These are phyloP conservation scores for Talaromyces ruber DNA, from an alignment of 495 filamentous ascomycete genomes.

Conservation along the genomic window DNA sequence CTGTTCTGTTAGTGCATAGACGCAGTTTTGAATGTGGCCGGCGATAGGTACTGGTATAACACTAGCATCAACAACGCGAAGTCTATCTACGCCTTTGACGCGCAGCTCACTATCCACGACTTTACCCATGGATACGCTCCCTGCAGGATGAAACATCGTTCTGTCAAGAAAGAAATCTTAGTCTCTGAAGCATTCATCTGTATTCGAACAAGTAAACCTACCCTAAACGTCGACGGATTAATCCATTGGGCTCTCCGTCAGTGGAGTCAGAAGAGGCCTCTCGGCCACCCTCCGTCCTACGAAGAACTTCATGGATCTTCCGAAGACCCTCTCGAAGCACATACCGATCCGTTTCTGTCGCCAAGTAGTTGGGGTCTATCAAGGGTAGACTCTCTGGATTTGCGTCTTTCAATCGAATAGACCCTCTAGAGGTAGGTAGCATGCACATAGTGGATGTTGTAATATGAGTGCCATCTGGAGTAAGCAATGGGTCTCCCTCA, in stretches of 20 bases:
- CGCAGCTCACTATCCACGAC: constrained; percentile 49
- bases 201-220: neutral
- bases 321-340: neutral
- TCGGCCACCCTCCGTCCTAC: constrained; percentile 1
- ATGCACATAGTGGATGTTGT: constrained; percentile 2
- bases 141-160: constrained; percentile 39
- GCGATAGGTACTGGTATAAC: constrained; percentile 50
- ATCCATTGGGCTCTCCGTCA: neutral
- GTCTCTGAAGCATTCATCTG: neutral
- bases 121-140: constrained; percentile 55
- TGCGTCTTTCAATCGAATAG: constrained; percentile 3
- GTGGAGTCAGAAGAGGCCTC: neutral
- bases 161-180: neutral
- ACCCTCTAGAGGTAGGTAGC: constrained; percentile 1
- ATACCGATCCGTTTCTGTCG: neutral
- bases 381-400: neutral
- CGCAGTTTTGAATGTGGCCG: constrained; percentile 30
- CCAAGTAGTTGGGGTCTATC: constrained; percentile 2
- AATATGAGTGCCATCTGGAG: constrained; percentile 2
- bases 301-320: neutral
- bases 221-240: constrained; percentile 3
- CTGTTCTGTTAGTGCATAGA: constrained; percentile 20
- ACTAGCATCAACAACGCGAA: constrained; percentile 60
- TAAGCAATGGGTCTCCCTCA: neutral
- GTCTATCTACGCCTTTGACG: constrained; percentile 43